Conservation (phyloP, 441 rosid genomes). For the Metrosideros polymorpha region DNA sequence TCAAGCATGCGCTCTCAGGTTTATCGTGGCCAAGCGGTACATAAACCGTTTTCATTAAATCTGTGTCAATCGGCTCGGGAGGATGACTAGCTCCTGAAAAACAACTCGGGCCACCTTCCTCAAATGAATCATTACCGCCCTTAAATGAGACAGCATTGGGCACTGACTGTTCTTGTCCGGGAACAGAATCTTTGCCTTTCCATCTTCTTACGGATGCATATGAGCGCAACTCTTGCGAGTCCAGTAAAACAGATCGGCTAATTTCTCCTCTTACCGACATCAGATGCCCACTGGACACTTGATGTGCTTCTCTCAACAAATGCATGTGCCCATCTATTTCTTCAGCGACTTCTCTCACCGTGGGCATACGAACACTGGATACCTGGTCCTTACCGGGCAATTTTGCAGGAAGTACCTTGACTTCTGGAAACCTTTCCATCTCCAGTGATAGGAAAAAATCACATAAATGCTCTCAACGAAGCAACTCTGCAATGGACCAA, state of each 20-base stretch:
- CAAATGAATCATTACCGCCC: constrained; percentile 43
- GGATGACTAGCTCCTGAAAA: constrained; percentile 94
- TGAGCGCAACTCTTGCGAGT: constrained; percentile 30
- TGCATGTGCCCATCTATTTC: constrained; percentile 14
- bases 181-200: constrained; percentile 53
- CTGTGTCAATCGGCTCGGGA: constrained; percentile 78
- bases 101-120: constrained; percentile 59
- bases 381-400: constrained; percentile 31
- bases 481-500: background rate
- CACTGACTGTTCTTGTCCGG: constrained; percentile 38
- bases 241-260: constrained; percentile 20
- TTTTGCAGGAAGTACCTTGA: constrained; percentile 38
- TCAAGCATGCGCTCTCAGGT: constrained; percentile 52
- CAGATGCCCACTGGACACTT: constrained; percentile 23
- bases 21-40: constrained; percentile 56
- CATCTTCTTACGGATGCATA: constrained; percentile 34
- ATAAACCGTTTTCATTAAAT: constrained; percentile 60
- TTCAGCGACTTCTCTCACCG: background rate
- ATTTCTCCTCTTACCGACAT: constrained; percentile 42
- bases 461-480: background rate
- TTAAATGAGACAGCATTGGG: constrained; percentile 34
- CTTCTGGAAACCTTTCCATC: constrained; percentile 63
- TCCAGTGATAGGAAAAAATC: constrained; percentile 10
- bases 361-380: constrained; percentile 11
- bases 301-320: constrained; percentile 38